phyloP scores from a whole-genome alignment of 345 rosid genomes.

The Acer negundo region DNA sequence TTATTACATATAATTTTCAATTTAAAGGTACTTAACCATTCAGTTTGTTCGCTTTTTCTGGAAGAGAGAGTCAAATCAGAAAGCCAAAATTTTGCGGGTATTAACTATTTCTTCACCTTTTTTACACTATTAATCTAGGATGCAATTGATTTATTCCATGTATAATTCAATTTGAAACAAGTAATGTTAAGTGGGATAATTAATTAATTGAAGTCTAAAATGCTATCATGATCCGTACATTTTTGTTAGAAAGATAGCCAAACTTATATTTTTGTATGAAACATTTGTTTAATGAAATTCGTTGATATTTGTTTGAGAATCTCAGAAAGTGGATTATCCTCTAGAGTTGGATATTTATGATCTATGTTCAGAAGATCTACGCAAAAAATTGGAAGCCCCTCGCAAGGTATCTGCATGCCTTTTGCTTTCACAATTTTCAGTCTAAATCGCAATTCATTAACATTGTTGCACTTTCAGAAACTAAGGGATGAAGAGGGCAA shows the following conservation, averaged over 20 bases:
- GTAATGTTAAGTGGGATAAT: background rate
- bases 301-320: slow-evolving; percentile 21
- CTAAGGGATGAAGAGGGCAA: slow-evolving; percentile 90
- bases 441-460: background rate
- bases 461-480: slow-evolving; percentile 36
- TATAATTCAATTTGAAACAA: background rate
- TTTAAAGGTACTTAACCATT: slow-evolving; percentile 87
- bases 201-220: background rate
- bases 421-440: background rate
- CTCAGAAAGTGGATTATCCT: slow-evolving; percentile 97
- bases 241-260: background rate
- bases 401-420: slow-evolving; percentile 62
- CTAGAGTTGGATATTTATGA: slow-evolving; percentile 90
- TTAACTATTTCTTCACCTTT: slow-evolving; percentile 14
- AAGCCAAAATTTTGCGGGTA: slow-evolving; percentile 97
- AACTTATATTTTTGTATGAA: background rate
- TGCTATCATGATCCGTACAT: background rate
- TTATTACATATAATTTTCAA: slow-evolving; percentile 12
- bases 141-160: background rate
- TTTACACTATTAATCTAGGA: background rate
- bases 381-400: slow-evolving; percentile 75
- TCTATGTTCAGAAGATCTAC: slow-evolving; percentile 86
- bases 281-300: background rate
- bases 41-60: slow-evolving; percentile 99
- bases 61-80: slow-evolving; percentile 99